Base-by-base conservation (phyloP, 441 rosid species). In the Bocquillonia castaneifolia region DNA sequence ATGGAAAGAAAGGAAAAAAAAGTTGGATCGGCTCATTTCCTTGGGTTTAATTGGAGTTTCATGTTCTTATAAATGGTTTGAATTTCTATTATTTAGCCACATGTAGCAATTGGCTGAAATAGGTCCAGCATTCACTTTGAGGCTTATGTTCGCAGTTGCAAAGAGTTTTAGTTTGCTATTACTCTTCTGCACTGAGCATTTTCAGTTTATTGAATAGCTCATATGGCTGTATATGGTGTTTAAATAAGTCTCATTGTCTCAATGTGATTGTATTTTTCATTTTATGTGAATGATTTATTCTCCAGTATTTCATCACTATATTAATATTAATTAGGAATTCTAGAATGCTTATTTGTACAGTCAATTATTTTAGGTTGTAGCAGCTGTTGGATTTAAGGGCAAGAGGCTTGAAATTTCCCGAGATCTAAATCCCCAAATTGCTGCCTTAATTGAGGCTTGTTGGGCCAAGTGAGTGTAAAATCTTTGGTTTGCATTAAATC, bases 381-480 rank as follows among this genome's bases (percentile, higher is more conserved):
- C 96, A 57, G 98, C 98, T 31, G 99, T 94, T 79, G 99, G 98
- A 66, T 90, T 94, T 78, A 92, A 86, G 79, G 69, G 85, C 69
- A 88, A 82, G 76, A 86, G 99, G 75, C 98, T 92, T 75, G 99
- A 90, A 68, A 92, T 94, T 75, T 96, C 99, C 0, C 85, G 77
- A 9, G 81, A 90, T 80, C 65, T 90, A 71, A 90, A 92, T 75
- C 93, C 90, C 66, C 90, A 79, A 32, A 86, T 94, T 65, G 98
- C 97, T 64, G 75, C 84, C 36, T 73, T 94, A 66, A 92, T 94
- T 70, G 95, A 90, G 83, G 82, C 88, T 75, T 94, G 99, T 87
- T 94, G 96, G 97, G 83, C 88, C 18, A 82, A 82, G 99, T 92
- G 77, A 72, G 93, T 80, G 39, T 64, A 59, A 37, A 50, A 52